Evolutionary conservation across 352 stramenopile species (phyloP).

Genomic region (Phytophthora crassamura): DNA sequence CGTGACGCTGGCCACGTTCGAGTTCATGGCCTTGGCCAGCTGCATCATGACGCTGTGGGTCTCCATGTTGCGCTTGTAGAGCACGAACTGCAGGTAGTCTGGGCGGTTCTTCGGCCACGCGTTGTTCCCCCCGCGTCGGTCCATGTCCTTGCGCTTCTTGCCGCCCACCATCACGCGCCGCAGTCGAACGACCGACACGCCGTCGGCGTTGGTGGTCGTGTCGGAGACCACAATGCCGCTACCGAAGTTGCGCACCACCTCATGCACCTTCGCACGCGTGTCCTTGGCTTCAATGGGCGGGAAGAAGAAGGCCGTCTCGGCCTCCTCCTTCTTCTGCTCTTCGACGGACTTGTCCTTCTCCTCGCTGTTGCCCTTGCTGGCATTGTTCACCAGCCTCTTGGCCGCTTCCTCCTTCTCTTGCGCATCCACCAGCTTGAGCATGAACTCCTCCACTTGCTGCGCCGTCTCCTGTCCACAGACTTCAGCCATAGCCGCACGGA

Average conservation of each 20-base stretch:
- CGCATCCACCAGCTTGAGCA: slow-evolving; percentile 48
- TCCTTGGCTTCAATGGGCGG: slow-evolving; percentile 85
- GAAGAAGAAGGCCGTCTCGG: slow-evolving; percentile 66
- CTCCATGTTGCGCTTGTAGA: slow-evolving; percentile 98
- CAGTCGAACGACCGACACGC: slow-evolving; percentile 75
- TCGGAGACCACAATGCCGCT: slow-evolving; percentile 81
- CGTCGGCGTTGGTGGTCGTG: slow-evolving; percentile 78
- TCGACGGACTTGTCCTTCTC: not conserved
- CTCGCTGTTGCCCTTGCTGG: slow-evolving; percentile 23
- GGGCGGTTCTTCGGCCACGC: slow-evolving; percentile 71
- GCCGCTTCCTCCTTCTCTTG: slow-evolving; percentile 37
- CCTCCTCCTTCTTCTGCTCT: slow-evolving; percentile 21
- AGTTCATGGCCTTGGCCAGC: slow-evolving; percentile 73
- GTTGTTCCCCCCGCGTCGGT: slow-evolving; percentile 48
- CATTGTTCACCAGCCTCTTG: slow-evolving; percentile 29
- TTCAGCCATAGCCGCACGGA: slow-evolving; percentile 46
- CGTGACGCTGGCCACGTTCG: slow-evolving; percentile 79
- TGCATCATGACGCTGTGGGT: slow-evolving; percentile 89
- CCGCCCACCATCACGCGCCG: slow-evolving; percentile 80
- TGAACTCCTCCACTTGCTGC: slow-evolving; percentile 55
- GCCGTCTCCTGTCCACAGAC: slow-evolving; percentile 66
- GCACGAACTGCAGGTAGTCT: slow-evolving; percentile 94
- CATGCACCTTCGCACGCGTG: slow-evolving; percentile 85
- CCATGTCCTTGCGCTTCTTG: slow-evolving; percentile 88
- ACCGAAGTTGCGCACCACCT: slow-evolving; percentile 76